Conservation (phyloP, 805 yeast species). For the Wickerhamomyces tratensis region DNA sequence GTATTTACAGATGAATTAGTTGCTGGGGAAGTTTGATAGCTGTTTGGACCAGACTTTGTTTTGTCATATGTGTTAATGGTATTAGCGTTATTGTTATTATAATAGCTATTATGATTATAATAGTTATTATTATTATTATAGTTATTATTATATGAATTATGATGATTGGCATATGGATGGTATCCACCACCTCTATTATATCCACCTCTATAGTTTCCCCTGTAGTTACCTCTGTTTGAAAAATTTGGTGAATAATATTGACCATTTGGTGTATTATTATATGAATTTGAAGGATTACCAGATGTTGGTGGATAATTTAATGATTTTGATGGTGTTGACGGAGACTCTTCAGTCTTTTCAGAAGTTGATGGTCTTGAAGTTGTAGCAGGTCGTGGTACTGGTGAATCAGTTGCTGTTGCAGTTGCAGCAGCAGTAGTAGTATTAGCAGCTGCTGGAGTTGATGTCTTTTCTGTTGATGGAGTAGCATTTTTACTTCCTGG, state of each 20-base stretch:
- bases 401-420: background rate
- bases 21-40: too few relatives aligned
- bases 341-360: too few relatives aligned
- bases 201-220: constrained; percentile 3
- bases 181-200: constrained; percentile 1
- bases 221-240: constrained; percentile 1
- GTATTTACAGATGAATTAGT: background rate
- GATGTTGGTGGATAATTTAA: too few relatives aligned
- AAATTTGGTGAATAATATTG: background rate
- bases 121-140: background rate
- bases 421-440: background rate
- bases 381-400: too few relatives aligned
- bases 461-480: background rate
- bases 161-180: background rate
- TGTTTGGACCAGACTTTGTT: background rate
- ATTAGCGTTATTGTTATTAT: background rate
- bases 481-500: background rate
- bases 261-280: too few relatives aligned
- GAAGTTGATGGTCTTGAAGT: too few relatives aligned
- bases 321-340: too few relatives aligned
- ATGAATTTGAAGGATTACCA: too few relatives aligned
- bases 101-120: too few relatives aligned
- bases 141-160: background rate
- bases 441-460: background rate
- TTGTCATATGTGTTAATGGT: background rate